Percentiles rank a stretch among this genome's conserved stretches.
Conservation (phyloP, 441 rosid genomes). For the Brassica hybrid region DNA sequence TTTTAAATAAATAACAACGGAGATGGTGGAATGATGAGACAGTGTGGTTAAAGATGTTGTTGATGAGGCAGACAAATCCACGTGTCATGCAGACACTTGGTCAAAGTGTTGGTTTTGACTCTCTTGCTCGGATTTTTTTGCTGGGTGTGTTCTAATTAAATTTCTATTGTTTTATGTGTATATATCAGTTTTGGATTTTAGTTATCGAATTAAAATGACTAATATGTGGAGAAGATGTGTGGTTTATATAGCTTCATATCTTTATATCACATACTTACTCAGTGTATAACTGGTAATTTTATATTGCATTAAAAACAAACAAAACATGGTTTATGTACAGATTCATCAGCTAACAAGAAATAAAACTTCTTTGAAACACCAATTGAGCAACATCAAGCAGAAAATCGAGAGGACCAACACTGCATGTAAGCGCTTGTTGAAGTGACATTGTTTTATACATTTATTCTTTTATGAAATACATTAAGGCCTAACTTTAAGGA, state of each 20-base stretch:
- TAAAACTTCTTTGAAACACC: neutral
- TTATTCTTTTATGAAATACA: neutral
- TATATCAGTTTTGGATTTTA: neutral
- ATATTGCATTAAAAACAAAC: neutral
- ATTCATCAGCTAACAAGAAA: neutral
- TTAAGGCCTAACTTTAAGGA: conserved; percentile 2
- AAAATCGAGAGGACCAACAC: neutral
- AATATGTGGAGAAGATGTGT: neutral
- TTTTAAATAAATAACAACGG: conserved; percentile 1
- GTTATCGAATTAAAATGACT: neutral
- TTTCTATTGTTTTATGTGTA: neutral
- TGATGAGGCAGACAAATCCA: conserved; percentile 57
- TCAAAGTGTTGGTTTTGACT: conserved; percentile 39
- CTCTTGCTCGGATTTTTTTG: conserved; percentile 27
- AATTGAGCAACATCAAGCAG: neutral
- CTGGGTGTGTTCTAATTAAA: conserved; percentile 35
- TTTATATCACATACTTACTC: neutral
- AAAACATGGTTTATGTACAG: neutral
- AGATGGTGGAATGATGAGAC: conserved; percentile 43
- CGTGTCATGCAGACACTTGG: conserved; percentile 49
- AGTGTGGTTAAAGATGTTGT: conserved; percentile 49
- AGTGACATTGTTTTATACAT: neutral
- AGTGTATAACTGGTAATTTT: neutral
- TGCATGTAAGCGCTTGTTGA: neutral
- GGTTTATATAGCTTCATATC: neutral